These are phyloP conservation scores for Incumbomyces lentus DNA, from an alignment of 2,329 filamentous ascomycete genomes.

Conservation along the genomic window DNA sequence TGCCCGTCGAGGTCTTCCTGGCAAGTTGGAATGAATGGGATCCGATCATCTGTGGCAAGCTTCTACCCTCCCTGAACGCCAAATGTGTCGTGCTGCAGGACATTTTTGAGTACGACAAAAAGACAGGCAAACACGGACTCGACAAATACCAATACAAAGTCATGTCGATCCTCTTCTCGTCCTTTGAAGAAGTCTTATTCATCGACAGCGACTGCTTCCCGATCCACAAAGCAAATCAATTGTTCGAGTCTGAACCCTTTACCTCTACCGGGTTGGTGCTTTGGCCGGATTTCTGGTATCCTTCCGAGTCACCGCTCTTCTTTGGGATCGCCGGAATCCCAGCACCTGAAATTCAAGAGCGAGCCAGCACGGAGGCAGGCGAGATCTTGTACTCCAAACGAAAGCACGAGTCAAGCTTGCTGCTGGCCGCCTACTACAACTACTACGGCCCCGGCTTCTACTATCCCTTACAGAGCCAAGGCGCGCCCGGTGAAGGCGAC, in stretches of 20 bases:
- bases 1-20: conserved; percentile 36
- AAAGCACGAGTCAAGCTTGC: conserved; percentile 31
- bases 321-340: conserved; percentile 30
- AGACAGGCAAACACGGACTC: conserved; percentile 6
- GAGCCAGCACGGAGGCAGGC: conserved; percentile 33
- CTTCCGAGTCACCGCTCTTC: conserved; percentile 34
- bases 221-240: conserved; percentile 29
- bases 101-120: conserved; percentile 15
- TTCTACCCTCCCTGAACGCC: conserved; percentile 30
- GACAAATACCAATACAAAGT: conserved; percentile 44
- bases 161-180: conserved; percentile 47
- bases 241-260: conserved; percentile 46
- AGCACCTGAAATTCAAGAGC: conserved; percentile 25
- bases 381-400: conserved; percentile 37
- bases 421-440: conserved; percentile 43
- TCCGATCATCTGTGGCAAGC: conserved; percentile 27
- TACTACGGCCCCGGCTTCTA: conserved; percentile 36
- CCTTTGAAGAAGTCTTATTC: conserved; percentile 49
- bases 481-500: conserved; percentile 40
- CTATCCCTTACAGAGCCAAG: conserved; percentile 38
- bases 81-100: conserved; percentile 28
- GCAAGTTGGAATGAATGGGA: conserved; percentile 29
- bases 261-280: conserved; percentile 42
- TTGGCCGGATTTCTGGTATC: conserved; percentile 47
- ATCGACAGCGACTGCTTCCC: conserved; percentile 50